Base-by-base conservation (phyloP, 1,139 yeast species). In the Pichia cactophila region DNA sequence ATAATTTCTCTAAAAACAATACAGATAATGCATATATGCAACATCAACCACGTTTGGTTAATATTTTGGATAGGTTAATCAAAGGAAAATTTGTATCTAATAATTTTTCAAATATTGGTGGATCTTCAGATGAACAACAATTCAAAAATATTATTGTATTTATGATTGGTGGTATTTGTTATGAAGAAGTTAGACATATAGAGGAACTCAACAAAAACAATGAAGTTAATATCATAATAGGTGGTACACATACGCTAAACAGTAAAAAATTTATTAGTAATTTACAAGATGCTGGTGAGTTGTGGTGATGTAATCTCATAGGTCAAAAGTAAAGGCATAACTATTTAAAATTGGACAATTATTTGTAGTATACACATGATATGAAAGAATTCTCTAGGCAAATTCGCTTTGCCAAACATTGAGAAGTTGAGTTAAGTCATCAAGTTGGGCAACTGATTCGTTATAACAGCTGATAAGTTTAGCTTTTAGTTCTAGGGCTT, bases 81-180 rank as follows among this genome's bases (percentile, higher is more conserved):
- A 72, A 75, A 54, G 80, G 81, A 44, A 73, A 73, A 57, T 23
- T 41, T n/a, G 44, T 33, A 12, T 17, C 26, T 9, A 23, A n/a
- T 12, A 43, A 36, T 33, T 54, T 42, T 38, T 14, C 44, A 4
- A 47, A 31, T 29, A 33, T 48, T 26, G 50, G 48, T 8, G 40
- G 42, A 1, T n/a, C 26, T 16, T 9, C n/a, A 12, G 17, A 5
- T 23, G 45, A 47, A 33, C 62, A 45, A 75, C 53, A 60, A 1
- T 59, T 86, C 1, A 94, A 85, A 61, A 95, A 89, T 60, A 73
- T 92, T 9, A 75, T 92, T 14, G 76, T 92, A 2, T 92, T 86
- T 63, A 72, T 90, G 51, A 80, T 88, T 47, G 97, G 97, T 11
- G 98, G 98, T 5, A 84, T 79, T 3, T 92, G 97, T 0, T 89